A percentile compares a stretch with the other conserved stretches of the same genome.
Evolutionary conservation across 78 protist genomes (phyloP).

Genomic region (Cavenderia fasciculata): DNA sequence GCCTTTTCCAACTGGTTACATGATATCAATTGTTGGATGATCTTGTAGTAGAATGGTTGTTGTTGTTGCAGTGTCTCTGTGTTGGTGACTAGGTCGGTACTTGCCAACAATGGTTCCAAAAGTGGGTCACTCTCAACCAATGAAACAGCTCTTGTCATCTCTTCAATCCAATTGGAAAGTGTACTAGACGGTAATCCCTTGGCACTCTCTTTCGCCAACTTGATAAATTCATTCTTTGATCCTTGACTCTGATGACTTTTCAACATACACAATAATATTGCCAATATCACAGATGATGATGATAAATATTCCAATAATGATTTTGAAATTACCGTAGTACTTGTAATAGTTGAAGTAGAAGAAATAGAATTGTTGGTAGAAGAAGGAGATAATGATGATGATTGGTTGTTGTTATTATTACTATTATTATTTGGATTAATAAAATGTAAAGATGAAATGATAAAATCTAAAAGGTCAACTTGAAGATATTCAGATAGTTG

Average conservation of each 20-base stretch:
- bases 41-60: constrained; percentile 58
- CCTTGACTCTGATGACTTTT: too few relatives aligned
- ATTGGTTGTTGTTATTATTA: background rate
- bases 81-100: constrained; percentile 28
- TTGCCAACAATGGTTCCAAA: background rate
- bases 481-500: constrained; percentile 18
- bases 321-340: constrained; percentile 1
- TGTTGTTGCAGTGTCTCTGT: constrained; percentile 70
- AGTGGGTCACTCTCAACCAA: constrained; percentile 5
- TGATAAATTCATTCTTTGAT: too few relatives aligned
- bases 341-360: too few relatives aligned
- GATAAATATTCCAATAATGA: constrained; percentile 32
- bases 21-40: constrained; percentile 38
- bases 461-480: constrained; percentile 44
- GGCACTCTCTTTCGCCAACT: constrained; percentile 18
- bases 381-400: background rate
- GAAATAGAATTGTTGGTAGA: background rate
- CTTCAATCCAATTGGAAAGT: constrained; percentile 62
- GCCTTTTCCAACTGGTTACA: constrained; percentile 33
- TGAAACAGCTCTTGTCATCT: constrained; percentile 38
- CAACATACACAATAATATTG: constrained; percentile 49
- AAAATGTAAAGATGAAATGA: constrained; percentile 61
- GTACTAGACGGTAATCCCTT: background rate
- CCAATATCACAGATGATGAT: constrained; percentile 30
- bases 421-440: too few relatives aligned